A percentile compares a stretch with the other conserved stretches of the same genome.
These are phyloP conservation scores for Podospora fimiseda DNA, from an alignment of 495 filamentous ascomycete species.

Conservation along the genomic window DNA sequence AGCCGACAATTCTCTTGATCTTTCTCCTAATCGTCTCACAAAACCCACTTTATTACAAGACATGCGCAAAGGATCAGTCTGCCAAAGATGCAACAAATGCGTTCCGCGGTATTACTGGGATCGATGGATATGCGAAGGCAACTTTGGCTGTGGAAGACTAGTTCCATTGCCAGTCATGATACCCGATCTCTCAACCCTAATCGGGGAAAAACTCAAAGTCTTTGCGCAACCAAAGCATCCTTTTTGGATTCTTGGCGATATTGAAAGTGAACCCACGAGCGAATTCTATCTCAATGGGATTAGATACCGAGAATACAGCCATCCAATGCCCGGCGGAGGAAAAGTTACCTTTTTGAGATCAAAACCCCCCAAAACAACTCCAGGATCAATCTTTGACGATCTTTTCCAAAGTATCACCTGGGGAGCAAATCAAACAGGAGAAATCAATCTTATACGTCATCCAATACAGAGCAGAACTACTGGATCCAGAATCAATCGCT, in stretches of 20 bases:
- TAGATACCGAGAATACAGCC: neutral
- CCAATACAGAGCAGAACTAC: neutral
- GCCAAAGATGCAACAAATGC: neutral
- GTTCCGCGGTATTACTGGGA: neutral
- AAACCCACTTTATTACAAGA: neutral
- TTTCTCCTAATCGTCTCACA: neutral
- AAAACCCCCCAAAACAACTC: neutral
- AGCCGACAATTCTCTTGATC: neutral
- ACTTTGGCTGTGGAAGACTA: neutral
- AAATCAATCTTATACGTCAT: neutral
- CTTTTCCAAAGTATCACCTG: neutral
- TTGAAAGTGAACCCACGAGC: neutral
- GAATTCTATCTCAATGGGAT: neutral
- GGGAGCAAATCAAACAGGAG: neutral
- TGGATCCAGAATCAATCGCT: neutral
- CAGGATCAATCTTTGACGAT: constrained; percentile 2
- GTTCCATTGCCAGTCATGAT: neutral
- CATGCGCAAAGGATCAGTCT: constrained; percentile 2
- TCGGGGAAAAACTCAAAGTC: neutral
- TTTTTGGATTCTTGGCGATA: neutral
- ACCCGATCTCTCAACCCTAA: neutral
- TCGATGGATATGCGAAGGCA: neutral
- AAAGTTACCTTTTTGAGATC: neutral
- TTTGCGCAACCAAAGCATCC: neutral
- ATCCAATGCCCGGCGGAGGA: neutral